Evolutionary conservation across 176 grass and related monocot species (phyloP), one percentile per base, ranked within the genome.

Genomic region (Puya raimondii): DNA sequence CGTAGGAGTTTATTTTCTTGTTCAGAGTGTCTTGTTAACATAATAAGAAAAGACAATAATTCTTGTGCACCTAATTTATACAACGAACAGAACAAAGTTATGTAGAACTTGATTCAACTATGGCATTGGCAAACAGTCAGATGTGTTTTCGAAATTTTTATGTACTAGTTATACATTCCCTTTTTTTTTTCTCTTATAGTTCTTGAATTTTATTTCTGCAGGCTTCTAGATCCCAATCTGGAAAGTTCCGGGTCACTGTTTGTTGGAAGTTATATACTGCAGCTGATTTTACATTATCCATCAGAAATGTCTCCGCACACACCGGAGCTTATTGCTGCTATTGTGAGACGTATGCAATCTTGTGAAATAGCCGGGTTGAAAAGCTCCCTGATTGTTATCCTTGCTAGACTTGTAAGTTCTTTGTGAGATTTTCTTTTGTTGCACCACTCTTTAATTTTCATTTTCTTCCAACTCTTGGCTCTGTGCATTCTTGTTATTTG

Each of bases 241-340:
- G 80, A 87, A 80, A 97, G 93, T 84, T 97, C 93, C 58, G 86
- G 88, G 51, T 97, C 93, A 71, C 81, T 97, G 72, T 97, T 92
- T 16, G 93, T 97, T 71, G 93, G 89, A 77, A 97, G 84, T 77
- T 92, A 88, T 65, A 80, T 97, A 74, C 82, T 92, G 72, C 93
- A 97, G 82, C 82, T 97, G 70, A 90, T 97, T 72, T 79, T 97
- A 58, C 89, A 92, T 70, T 69, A 92, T 33, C 86, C 89, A 70
- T 81, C 84, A 0, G 84, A 97, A 61, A 58, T 97, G 63, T 97
- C 93, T 72, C 77, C 83, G 23, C 79, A 97, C 71, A 81, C 90
- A 77, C 86, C 65, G 6, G 89, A 92, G 56, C 86, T 97, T 12
- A 74, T 90, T 51, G 86, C 77, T 88, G 89, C 93, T 79, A 80